Conservation (phyloP, 148 eudicot species). For the Persicaria tinctoria region DNA sequence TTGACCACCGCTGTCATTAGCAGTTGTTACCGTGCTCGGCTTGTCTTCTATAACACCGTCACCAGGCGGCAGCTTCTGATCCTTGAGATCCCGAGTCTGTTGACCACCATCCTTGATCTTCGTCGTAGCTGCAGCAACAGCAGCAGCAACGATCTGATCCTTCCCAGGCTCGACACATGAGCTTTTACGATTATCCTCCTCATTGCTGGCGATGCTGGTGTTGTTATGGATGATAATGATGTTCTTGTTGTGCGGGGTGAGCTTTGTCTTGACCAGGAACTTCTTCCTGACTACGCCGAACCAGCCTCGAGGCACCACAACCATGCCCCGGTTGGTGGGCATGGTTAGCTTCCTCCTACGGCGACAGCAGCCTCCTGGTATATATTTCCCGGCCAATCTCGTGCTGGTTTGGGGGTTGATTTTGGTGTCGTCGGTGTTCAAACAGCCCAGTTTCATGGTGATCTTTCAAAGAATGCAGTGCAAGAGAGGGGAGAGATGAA, state of each 20-base stretch:
- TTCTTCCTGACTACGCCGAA: slow-evolving; percentile 5
- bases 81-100: not conserved
- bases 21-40: not conserved
- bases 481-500: not conserved
- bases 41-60: not conserved
- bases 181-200: slow-evolving; percentile 8
- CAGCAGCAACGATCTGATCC: not conserved
- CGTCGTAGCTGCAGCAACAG: not conserved
- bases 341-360: not conserved
- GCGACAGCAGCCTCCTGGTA: not conserved
- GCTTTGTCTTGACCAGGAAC: not conserved
- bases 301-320: slow-evolving; percentile 2
- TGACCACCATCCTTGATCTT: not conserved
- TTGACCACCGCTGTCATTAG: not conserved
- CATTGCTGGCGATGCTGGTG: slow-evolving; percentile 13
- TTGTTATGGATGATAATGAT: slow-evolving; percentile 13
- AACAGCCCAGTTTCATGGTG: not conserved
- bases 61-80: not conserved
- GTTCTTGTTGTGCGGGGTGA: slow-evolving; percentile 8
- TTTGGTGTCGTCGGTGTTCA: not conserved
- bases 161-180: not conserved
- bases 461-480: not conserved
- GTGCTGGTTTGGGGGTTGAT: not conserved
- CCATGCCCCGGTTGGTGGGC: not conserved
- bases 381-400: not conserved